These are phyloP conservation scores for Periconia sp. DNA, from an alignment of 2,329 filamentous ascomycete genomes.

Conservation along the genomic window DNA sequence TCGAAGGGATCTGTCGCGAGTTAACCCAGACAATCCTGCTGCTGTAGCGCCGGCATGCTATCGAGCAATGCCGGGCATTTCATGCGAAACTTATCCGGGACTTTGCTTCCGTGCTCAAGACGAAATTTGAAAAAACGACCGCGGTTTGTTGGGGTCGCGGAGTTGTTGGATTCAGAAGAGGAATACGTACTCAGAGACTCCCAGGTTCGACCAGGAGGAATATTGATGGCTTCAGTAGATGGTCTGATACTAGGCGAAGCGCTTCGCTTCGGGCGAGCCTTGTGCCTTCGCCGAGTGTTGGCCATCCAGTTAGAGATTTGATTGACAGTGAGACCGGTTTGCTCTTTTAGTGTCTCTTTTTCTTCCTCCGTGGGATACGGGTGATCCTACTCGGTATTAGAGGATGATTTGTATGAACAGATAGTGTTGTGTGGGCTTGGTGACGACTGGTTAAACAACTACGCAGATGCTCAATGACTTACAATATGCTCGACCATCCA, in stretches of 20 bases:
- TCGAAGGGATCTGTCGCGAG: constrained; percentile 66
- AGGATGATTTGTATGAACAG: too few relatives aligned
- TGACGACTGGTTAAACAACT: too few relatives aligned
- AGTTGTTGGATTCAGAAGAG: constrained; percentile 17
- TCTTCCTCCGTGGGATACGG: constrained; percentile 90
- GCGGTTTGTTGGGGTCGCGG: constrained; percentile 16
- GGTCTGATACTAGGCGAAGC: constrained; percentile 72
- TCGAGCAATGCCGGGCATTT: constrained; percentile 4
- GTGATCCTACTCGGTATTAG: too few relatives aligned
- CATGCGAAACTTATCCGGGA: constrained; percentile 7
- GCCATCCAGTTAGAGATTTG: constrained; percentile 94
- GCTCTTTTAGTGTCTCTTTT: constrained; percentile 77
- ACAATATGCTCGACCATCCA: constrained; percentile 82
- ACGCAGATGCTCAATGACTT: too few relatives aligned
- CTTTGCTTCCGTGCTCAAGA: too few relatives aligned
- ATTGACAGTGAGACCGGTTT: constrained; percentile 79
- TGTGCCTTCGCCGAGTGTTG: constrained; percentile 83
- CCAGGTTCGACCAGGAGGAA: constrained; percentile 68
- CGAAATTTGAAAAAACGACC: constrained; percentile 33
- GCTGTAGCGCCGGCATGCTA: constrained; percentile 15
- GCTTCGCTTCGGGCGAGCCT: constrained; percentile 71
- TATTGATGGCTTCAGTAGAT: constrained; percentile 71
- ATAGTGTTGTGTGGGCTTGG: too few relatives aligned
- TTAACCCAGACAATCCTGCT: constrained; percentile 44
- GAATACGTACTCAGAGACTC: constrained; percentile 47